Percentiles rank a stretch among this genome's conserved stretches.
Conservation (phyloP, 208 protist species). For the Leishmania amazonensis region DNA sequence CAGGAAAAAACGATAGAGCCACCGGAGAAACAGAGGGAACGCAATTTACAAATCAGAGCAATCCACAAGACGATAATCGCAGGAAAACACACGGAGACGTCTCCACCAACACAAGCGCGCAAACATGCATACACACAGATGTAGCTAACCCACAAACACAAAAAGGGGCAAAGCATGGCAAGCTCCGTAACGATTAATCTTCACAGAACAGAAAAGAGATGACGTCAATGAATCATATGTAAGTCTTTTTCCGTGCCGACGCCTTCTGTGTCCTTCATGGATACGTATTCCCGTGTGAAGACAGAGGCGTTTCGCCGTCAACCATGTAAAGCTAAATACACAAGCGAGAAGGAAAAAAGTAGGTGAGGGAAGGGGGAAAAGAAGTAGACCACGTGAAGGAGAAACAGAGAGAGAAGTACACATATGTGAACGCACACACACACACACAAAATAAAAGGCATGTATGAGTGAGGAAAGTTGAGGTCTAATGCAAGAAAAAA, state of each 20-base stretch:
- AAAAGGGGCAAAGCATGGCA: conserved; percentile 6
- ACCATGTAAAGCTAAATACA: background rate
- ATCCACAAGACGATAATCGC: conserved; percentile 13
- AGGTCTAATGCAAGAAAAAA: background rate
- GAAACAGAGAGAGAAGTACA: background rate
- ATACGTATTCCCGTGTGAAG: background rate
- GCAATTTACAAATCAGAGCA: conserved; percentile 3
- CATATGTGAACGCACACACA: background rate
- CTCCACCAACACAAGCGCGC: background rate
- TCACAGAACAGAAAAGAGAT: conserved; percentile 2
- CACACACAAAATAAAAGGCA: background rate
- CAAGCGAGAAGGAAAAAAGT: background rate
- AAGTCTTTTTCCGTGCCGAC: background rate
- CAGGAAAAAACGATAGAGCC: background rate
- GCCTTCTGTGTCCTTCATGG: background rate
- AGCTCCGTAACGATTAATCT: background rate
- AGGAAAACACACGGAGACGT: background rate
- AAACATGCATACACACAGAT: background rate
- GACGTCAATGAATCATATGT: conserved; percentile 4
- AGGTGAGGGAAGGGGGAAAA: background rate
- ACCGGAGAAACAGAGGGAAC: conserved; percentile 4
- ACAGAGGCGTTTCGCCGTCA: background rate
- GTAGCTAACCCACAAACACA: background rate
- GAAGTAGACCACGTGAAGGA: background rate
- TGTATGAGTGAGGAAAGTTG: background rate